Conservation (phyloP, 495 filamentous ascomycete species). For the Daldinia decipiens region DNA sequence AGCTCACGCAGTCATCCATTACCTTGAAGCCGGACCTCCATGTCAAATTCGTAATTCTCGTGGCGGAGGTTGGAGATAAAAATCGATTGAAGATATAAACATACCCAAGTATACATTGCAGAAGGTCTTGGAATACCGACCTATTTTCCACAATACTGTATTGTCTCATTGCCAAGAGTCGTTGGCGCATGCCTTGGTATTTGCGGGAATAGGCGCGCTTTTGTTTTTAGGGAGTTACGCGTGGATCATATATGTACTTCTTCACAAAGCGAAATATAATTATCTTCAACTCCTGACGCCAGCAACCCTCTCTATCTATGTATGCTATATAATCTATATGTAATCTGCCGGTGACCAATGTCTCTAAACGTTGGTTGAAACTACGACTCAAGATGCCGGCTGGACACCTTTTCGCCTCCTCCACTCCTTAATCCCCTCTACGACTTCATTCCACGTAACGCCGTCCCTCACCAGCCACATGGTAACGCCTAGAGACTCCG, state of each 20-base stretch:
- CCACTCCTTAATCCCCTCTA: constrained; percentile 84
- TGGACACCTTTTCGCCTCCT: constrained; percentile 70
- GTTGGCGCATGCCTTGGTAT: constrained; percentile 22
- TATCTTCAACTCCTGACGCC: constrained; percentile 22
- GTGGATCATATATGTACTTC: constrained; percentile 18
- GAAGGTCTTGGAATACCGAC: neutral
- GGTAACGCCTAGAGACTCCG: constrained; percentile 83
- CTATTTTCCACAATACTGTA: neutral
- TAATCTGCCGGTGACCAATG: neutral
- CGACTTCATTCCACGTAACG: constrained; percentile 79
- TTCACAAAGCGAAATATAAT: constrained; percentile 20
- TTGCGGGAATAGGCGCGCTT: constrained; percentile 3
- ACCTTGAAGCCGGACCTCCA: neutral
- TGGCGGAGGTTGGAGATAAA: constrained; percentile 1
- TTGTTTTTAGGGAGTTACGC: constrained; percentile 4
- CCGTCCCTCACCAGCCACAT: constrained; percentile 85
- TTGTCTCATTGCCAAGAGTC: neutral
- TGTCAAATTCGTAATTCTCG: neutral
- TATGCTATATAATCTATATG: constrained; percentile 10
- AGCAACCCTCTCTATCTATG: neutral
- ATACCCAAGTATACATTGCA: constrained; percentile 11
- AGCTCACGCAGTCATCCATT: constrained; percentile 6
- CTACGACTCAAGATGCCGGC: neutral
- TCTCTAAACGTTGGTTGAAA: neutral
- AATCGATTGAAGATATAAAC: constrained; percentile 5